Evolutionary conservation across 345 rosid genomes (phyloP), one percentile per base, ranked within the genome.

Genomic region (Psidium friedrichsthalianum): DNA sequence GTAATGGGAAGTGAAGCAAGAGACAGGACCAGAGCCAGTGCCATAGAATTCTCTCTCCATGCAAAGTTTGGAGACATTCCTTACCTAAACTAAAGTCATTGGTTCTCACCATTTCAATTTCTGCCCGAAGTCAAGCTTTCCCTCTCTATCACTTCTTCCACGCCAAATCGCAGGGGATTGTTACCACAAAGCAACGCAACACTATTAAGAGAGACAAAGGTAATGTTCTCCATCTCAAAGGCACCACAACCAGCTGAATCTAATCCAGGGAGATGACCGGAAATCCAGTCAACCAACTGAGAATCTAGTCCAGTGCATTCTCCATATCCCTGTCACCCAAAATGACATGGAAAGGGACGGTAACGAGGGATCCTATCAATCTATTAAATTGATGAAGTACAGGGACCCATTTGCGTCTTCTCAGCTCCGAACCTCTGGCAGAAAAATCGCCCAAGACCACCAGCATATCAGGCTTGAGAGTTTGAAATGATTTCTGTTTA

Each of bases 241-340:
- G 93, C 90, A 55, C 95, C 95, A 29, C 93, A 93, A 82, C 94
- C 94, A 32, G 92, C 81, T 36, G 93, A 90, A 80, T 92, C 94
- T 88, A 94, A 82, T 40, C 94, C 94, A 8, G 96, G 94, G 83
- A 94, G 91, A 52, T 83, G 89, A 85, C 91, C 87, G 78, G 93
- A 83, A 54, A 91, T 82, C 94, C 94, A 88, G 51, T 88, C 56
- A 83, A 94, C 91, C 53, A 89, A 90, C 18, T 85, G 85, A 24
- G 85, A 82, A 83, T 91, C 87, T 83, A 92, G 92, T 83, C 82
- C 89, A 85, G 82, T 61, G 82, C 95, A 94, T 44, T 90, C 88
- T 82, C 96, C 95, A 92, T 85, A 88, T 94, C 95, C 86, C 90
- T 88, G 29, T 94, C 96, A 40, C 95, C 95, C 53, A 94, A 88